Evolutionary conservation across 129 eudicot genomes (phyloP), one percentile per base, ranked within the genome.

Genomic region (Arctium minus): DNA sequence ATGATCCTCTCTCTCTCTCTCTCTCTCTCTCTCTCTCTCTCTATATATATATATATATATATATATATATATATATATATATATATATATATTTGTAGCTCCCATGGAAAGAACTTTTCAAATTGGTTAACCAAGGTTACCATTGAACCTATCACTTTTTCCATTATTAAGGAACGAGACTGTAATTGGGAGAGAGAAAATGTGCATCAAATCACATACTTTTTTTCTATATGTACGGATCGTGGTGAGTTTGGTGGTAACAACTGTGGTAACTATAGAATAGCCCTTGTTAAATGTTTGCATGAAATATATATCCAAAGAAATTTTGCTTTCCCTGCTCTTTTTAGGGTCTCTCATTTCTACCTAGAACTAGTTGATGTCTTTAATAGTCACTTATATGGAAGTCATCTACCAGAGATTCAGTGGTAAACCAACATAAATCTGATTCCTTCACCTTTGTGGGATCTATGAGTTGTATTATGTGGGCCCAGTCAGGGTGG

Each of bases 341-440:
- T 39, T 78, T 78, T 22, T 12, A 7, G 68, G 69, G 44, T 50
- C 35, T 76, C 70, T 76, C 79, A 76, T 35, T 53, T 76, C 71
- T 56, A 56, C 48, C 37, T 60, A 17, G 13, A 77, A 60, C 30
- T 76, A 50, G 70, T 56, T 56, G 46, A 50, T 75, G 70, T 13
- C 35, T 36, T 62, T 8, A 12, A n/a, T 44, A 35, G 37, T 35
- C 84, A 80, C 31, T 72, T 1, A 35, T 35, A 36, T 50, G 71
- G 30, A 67, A 79, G 37, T 79, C 75, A 68, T 29, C 8, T 35
- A 18, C 68, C 40, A 44, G 39, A 75, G 79, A 2, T 1, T 1
- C 2, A 80, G 70, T 42, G 76, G 13, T 44, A 18, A 17, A 48
- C 83, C 48, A 29, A 40, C 8, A 17, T 79, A 70, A 46, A 32